phyloP scores from a whole-genome alignment of 1,284 basidiomycete species.

The Cryptococcus sp. region DNA sequence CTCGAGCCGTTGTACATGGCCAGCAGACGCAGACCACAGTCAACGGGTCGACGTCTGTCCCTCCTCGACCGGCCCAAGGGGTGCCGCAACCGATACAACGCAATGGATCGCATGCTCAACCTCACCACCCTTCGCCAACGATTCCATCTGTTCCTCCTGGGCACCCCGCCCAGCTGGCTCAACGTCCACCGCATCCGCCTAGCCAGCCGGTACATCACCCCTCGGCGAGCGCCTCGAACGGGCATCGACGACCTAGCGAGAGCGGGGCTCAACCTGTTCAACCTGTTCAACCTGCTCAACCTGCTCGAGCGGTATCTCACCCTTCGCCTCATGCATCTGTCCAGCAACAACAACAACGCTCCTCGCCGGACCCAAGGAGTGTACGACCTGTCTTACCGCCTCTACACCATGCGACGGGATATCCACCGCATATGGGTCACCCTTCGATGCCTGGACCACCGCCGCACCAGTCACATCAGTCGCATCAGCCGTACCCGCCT shows the following conservation, averaged over 20 bases:
- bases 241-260: not conserved
- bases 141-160: not conserved
- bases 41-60: not conserved
- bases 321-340: no score
- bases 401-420: not conserved
- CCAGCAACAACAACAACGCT: no score
- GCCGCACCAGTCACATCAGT: not conserved
- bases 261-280: constrained; percentile 14
- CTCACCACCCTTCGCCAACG: not conserved
- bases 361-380: no score
- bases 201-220: not conserved
- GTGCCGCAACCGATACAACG: not conserved
- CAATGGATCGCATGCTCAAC: not conserved
- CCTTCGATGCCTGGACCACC: not conserved
- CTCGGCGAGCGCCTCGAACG: not conserved
- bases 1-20: not conserved
- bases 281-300: constrained; percentile 13
- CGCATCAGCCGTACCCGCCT: not conserved
- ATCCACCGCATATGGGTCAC: no score
- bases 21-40: not conserved
- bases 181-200: not conserved
- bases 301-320: constrained; percentile 8
- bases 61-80: not conserved
- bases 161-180: constrained; percentile 5
- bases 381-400: not conserved